phyloP scores from a whole-genome alignment of 768 basidiomycete genomes.

The Clitopilus passeckerianus region DNA sequence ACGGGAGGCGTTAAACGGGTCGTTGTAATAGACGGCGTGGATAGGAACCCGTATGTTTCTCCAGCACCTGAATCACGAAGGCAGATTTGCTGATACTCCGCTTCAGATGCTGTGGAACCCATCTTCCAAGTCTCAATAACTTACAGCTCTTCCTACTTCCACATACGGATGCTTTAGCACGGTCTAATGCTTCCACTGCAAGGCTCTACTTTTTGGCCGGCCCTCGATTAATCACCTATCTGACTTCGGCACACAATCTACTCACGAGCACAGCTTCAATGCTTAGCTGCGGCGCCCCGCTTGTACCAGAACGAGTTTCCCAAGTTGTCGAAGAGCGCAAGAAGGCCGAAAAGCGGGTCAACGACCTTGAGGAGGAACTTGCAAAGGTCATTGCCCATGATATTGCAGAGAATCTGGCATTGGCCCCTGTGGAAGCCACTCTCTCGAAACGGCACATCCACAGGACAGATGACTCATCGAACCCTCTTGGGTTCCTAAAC shows the following conservation, averaged over 20 bases:
- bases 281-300: slow-evolving; percentile 63
- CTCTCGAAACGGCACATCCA: slow-evolving; percentile 48
- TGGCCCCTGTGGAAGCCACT: slow-evolving; percentile 12
- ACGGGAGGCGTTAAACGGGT: slow-evolving; percentile 75
- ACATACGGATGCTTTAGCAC: slow-evolving; percentile 60
- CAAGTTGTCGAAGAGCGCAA: slow-evolving; percentile 66
- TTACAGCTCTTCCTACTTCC: slow-evolving; percentile 70
- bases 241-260: slow-evolving; percentile 51
- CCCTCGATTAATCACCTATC: slow-evolving; percentile 62
- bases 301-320: slow-evolving; percentile 63
- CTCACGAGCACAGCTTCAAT: slow-evolving; percentile 53
- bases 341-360: slow-evolving; percentile 60
- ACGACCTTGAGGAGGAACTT: slow-evolving; percentile 66
- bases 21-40: slow-evolving; percentile 77
- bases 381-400: slow-evolving; percentile 42
- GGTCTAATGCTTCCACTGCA: slow-evolving; percentile 56
- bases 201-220: slow-evolving; percentile 84
- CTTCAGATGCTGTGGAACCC: slow-evolving; percentile 76
- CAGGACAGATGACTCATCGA: slow-evolving; percentile 56
- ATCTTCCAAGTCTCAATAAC: slow-evolving; percentile 72
- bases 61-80: slow-evolving; percentile 3
- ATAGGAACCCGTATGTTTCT: slow-evolving; percentile 65
- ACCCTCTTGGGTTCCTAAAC: slow-evolving; percentile 55
- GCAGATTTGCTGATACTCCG: slow-evolving; percentile 1
- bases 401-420: slow-evolving; percentile 31